Conservation (phyloP, 2,329 filamentous ascomycete species). For the Alternaria hordeiaustralica region DNA sequence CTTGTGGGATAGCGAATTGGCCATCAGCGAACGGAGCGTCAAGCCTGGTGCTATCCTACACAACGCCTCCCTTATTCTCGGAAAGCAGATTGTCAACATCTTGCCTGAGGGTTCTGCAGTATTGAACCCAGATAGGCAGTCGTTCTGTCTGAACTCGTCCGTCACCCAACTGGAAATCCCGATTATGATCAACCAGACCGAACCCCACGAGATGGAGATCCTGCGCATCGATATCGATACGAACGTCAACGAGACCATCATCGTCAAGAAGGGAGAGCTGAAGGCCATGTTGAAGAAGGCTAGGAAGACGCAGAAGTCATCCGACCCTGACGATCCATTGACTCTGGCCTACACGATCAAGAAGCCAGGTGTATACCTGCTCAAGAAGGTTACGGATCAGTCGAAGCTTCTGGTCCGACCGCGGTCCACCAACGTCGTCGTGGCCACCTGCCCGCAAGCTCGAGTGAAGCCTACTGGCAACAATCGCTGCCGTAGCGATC, state of each 20-base stretch:
- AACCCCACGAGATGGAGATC: slow-evolving; percentile 88
- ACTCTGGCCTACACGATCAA: slow-evolving; percentile 77
- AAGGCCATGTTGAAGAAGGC: slow-evolving; percentile 75
- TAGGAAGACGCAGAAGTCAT: slow-evolving; percentile 62
- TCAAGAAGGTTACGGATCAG: slow-evolving; percentile 86
- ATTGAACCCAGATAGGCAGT: slow-evolving; percentile 79
- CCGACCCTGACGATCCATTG: slow-evolving; percentile 62
- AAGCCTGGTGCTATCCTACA: slow-evolving; percentile 87
- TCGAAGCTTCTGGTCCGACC: slow-evolving; percentile 92
- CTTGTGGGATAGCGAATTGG: slow-evolving; percentile 89
- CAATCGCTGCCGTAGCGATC: slow-evolving; percentile 81
- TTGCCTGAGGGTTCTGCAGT: slow-evolving; percentile 92
- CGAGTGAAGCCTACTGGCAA: slow-evolving; percentile 69
- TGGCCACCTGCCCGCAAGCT: slow-evolving; percentile 85
- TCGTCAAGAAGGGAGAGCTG: slow-evolving; percentile 75
- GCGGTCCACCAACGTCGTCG: slow-evolving; percentile 75
- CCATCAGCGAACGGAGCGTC: slow-evolving; percentile 91
- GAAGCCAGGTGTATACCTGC: slow-evolving; percentile 85
- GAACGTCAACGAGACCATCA: slow-evolving; percentile 78
- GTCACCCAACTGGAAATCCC: slow-evolving; percentile 72
- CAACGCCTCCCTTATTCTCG: slow-evolving; percentile 91
- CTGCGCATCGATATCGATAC: slow-evolving; percentile 84
- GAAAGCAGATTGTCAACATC: slow-evolving; percentile 97
- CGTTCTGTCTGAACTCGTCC: slow-evolving; percentile 78
- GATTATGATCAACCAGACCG: slow-evolving; percentile 91